phyloP scores from a whole-genome alignment of 2,329 filamentous ascomycete genomes.

The Apiospora arundinis region DNA sequence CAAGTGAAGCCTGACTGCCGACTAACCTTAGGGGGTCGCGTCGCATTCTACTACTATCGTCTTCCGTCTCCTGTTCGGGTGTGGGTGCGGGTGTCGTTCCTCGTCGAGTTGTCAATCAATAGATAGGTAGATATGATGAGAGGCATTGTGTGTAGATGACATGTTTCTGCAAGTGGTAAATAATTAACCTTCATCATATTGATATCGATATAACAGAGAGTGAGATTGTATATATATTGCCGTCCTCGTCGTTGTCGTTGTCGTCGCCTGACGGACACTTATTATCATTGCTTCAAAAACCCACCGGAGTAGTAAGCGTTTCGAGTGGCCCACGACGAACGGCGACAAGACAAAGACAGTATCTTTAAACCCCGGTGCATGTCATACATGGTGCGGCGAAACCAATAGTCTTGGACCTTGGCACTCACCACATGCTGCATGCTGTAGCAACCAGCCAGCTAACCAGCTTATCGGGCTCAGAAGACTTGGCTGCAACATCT shows the following conservation, averaged over 20 bases:
- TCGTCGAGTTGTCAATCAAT: not conserved
- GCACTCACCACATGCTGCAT: conserved; percentile 6
- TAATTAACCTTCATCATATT: not conserved
- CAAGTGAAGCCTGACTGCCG: conserved; percentile 10
- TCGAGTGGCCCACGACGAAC: not conserved
- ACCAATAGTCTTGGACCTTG: conserved; percentile 13
- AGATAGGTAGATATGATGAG: not conserved
- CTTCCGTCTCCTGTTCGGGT: not conserved
- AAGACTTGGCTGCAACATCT: conserved; percentile 16
- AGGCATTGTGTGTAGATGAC: not conserved
- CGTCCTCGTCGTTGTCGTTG: not conserved
- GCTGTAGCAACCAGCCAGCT: not conserved
- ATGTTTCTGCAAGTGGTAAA: not conserved
- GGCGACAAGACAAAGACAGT: not conserved
- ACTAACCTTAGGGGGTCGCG: not conserved
- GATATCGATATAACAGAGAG: not conserved
- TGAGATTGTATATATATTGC: not conserved
- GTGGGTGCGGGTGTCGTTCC: not conserved
- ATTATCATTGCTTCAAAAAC: not conserved
- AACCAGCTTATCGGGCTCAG: conserved; percentile 8
- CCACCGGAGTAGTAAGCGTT: not conserved
- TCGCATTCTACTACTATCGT: not conserved
- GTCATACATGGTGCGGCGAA: conserved; percentile 16
- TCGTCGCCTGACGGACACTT: not conserved
- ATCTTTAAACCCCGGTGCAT: not conserved